These are phyloP conservation scores for Cladophialophora yegresii DNA, from an alignment of 2,329 filamentous ascomycete genomes.

Conservation along the genomic window DNA sequence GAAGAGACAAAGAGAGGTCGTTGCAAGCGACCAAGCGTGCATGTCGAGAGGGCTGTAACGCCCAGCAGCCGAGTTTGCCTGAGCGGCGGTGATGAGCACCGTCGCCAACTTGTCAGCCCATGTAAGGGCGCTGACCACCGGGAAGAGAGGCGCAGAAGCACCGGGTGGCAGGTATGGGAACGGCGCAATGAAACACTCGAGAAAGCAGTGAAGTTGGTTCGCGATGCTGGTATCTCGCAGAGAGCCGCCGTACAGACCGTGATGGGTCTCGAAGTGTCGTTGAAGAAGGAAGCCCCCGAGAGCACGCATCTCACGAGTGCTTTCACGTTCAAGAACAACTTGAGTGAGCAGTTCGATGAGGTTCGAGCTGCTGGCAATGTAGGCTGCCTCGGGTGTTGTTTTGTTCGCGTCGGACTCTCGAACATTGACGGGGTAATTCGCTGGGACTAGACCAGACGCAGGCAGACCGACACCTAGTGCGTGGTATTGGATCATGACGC, in stretches of 20 bases:
- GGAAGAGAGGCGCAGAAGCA: background rate
- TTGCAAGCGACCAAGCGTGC: slow-evolving; percentile 22
- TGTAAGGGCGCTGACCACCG: background rate
- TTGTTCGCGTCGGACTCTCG: background rate
- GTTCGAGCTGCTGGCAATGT: slow-evolving; percentile 8
- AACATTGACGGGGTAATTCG: background rate
- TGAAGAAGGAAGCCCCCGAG: background rate
- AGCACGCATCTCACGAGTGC: background rate
- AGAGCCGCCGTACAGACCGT: background rate
- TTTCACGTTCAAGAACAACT: background rate
- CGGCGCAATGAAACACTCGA: slow-evolving; percentile 1
- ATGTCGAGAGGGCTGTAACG: slow-evolving; percentile 29
- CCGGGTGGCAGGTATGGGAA: background rate
- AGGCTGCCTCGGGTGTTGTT: slow-evolving; percentile 2
- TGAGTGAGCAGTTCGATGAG: slow-evolving; percentile 4
- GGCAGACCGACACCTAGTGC: slow-evolving; percentile 21
- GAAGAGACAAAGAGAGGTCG: slow-evolving; percentile 28
- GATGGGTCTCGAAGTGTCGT: background rate
- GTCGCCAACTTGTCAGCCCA: slow-evolving; percentile 3
- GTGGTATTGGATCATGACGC: slow-evolving; percentile 13
- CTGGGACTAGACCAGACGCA: slow-evolving; percentile 1
- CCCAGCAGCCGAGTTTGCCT: background rate
- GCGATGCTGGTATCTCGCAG: background rate
- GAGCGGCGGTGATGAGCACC: slow-evolving; percentile 8
- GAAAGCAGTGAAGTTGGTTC: slow-evolving; percentile 8